phyloP scores from a whole-genome alignment of 2,329 filamentous ascomycete genomes.

The Akanthomyces uredinophilus region DNA sequence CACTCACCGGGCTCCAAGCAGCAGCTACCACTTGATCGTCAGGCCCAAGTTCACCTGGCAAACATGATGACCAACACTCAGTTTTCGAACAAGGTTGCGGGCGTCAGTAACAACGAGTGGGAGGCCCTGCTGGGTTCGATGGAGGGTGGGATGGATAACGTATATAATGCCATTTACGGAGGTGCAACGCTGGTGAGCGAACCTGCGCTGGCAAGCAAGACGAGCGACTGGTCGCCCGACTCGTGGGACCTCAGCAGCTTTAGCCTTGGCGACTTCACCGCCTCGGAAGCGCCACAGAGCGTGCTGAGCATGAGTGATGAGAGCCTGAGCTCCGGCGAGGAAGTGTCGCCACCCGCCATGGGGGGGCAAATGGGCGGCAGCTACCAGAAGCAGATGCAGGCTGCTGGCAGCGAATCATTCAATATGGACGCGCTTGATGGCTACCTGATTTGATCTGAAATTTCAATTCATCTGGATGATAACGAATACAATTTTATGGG shows the following conservation, averaged over 20 bases:
- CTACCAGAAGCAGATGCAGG: constrained; percentile 27
- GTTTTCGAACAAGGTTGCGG: constrained; percentile 28
- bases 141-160: constrained; percentile 73
- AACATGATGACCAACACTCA: constrained; percentile 23
- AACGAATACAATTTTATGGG: background rate
- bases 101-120: constrained; percentile 67
- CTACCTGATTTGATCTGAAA: constrained; percentile 16
- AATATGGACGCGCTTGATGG: constrained; percentile 18
- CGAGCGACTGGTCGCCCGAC: constrained; percentile 51
- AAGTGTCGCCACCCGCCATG: constrained; percentile 42
- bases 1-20: constrained; percentile 41
- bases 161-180: constrained; percentile 80
- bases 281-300: constrained; percentile 42
- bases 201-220: constrained; percentile 38
- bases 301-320: constrained; percentile 54
- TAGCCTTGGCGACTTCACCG: constrained; percentile 43
- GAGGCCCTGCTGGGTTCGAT: constrained; percentile 74
- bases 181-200: constrained; percentile 48
- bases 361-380: constrained; percentile 36
- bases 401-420: constrained; percentile 16
- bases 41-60: constrained; percentile 17
- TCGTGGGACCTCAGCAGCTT: constrained; percentile 51
- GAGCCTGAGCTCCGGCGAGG: constrained; percentile 52
- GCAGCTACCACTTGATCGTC: constrained; percentile 22
- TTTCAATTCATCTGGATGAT: background rate